phyloP scores from a whole-genome alignment of 2,329 filamentous ascomycete species.

The Colletotrichum neosansevieriae region DNA sequence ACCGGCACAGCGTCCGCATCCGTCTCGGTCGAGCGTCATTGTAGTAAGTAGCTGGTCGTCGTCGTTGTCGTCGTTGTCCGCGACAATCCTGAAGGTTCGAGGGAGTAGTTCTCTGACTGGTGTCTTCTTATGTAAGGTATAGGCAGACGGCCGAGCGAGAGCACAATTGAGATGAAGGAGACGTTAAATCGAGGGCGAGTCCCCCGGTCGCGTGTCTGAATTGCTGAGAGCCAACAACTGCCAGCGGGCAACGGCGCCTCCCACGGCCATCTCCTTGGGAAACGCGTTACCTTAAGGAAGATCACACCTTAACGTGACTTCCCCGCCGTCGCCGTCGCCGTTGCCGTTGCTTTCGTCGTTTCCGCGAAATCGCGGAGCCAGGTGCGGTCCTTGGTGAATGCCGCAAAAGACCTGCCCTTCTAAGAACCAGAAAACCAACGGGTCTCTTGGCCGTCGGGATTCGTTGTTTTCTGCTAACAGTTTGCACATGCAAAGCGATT shows the following conservation, averaged over 20 bases:
- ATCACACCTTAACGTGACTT: conserved; percentile 20
- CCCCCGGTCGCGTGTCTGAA: not conserved
- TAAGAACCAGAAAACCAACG: not conserved
- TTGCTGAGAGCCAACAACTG: not conserved
- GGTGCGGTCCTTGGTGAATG: not conserved
- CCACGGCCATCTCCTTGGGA: not conserved
- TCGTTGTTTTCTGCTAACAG: not conserved
- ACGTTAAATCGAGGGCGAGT: conserved; percentile 2
- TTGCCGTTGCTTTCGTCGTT: not conserved
- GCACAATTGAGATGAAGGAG: conserved; percentile 15
- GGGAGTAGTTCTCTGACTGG: not conserved
- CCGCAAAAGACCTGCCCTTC: conserved; percentile 22
- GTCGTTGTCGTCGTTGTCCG: not conserved
- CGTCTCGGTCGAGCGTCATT: conserved; percentile 1
- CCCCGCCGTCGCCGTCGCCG: not conserved
- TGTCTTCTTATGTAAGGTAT: conserved; percentile 11
- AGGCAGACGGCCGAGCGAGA: not conserved
- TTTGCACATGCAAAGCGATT: not conserved
- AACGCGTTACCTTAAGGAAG: not conserved
- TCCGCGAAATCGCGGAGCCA: not conserved
- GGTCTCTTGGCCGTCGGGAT: not conserved
- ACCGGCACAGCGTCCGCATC: not conserved
- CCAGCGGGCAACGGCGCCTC: not conserved
- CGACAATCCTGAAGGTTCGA: conserved; percentile 1
- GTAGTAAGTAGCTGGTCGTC: not conserved